Conservation (phyloP, 768 basidiomycete species). For the Leccinum barrowsii region DNA sequence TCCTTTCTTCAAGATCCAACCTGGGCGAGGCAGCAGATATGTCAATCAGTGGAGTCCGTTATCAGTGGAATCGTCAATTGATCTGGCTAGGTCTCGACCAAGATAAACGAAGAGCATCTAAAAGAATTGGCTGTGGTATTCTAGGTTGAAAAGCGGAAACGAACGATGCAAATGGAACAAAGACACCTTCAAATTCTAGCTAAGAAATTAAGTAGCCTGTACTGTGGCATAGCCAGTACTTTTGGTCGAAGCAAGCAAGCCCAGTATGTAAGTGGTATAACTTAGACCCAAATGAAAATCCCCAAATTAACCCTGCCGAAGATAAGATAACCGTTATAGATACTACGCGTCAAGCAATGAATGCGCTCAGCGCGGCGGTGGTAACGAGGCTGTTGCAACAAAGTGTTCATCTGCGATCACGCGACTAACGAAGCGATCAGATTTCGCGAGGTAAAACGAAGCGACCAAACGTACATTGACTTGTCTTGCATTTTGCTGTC, state of each 20-base stretch:
- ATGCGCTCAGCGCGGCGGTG: slow-evolving; percentile 23
- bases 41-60: slow-evolving; percentile 4
- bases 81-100: slow-evolving; percentile 10
- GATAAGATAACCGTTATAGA: slow-evolving; percentile 21
- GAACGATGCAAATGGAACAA: slow-evolving; percentile 14
- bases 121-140: slow-evolving; percentile 6
- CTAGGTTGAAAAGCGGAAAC: slow-evolving; percentile 8
- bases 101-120: neutral
- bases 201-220: slow-evolving; percentile 12
- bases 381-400: slow-evolving; percentile 4
- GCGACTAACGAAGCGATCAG: slow-evolving; percentile 25
- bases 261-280: slow-evolving; percentile 22
- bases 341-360: slow-evolving; percentile 11
- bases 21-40: neutral
- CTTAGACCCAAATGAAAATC: slow-evolving; percentile 21
- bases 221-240: slow-evolving; percentile 21
- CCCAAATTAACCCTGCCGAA: slow-evolving; percentile 21
- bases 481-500: slow-evolving; percentile 27
- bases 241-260: slow-evolving; percentile 14
- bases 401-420: slow-evolving; percentile 28
- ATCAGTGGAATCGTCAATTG: slow-evolving; percentile 9
- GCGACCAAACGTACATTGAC: slow-evolving; percentile 12
- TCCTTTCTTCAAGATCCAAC: slow-evolving; percentile 1
- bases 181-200: slow-evolving; percentile 5
- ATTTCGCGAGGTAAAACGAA: neutral